Evolutionary conservation across 306 rosid genomes (phyloP).

Genomic region (Pterocarpus santalinus): DNA sequence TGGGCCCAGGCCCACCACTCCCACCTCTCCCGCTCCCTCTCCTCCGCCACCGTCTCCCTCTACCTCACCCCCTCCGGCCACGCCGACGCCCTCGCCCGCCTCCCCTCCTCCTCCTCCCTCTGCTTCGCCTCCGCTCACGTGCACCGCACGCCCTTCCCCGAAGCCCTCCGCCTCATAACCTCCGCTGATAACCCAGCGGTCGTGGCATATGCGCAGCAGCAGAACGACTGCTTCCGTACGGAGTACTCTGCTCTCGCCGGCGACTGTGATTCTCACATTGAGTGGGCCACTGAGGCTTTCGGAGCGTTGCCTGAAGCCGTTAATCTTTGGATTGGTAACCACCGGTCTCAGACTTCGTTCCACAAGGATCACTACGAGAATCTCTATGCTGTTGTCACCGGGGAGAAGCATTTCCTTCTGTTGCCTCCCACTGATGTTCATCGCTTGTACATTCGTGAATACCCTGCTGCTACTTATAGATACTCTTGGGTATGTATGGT

Average conservation of each 20-base stretch:
- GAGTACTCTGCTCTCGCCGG: conserved; percentile 67
- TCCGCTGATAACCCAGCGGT: conserved; percentile 21
- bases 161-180: conserved; percentile 52
- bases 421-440: conserved; percentile 87
- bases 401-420: conserved; percentile 77
- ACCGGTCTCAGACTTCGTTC: conserved; percentile 67
- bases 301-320: conserved; percentile 78
- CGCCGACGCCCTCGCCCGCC: conserved; percentile 69
- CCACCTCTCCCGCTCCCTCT: conserved; percentile 66
- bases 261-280: conserved; percentile 70
- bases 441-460: conserved; percentile 69
- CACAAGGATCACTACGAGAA: conserved; percentile 92
- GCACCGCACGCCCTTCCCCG: conserved; percentile 45
- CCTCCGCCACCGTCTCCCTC: conserved; percentile 66
- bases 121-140: conserved; percentile 61
- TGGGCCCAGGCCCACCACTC: conserved; percentile 63
- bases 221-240: conserved; percentile 74
- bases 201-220: conserved; percentile 86
- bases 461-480: conserved; percentile 71
- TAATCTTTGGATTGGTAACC: conserved; percentile 83
- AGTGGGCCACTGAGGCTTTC: conserved; percentile 77
- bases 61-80: conserved; percentile 86
- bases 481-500: conserved; percentile 61
- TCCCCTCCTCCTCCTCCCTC: conserved; percentile 41
- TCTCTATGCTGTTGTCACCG: conserved; percentile 80